Evolutionary conservation across 2,329 filamentous ascomycete species (phyloP), one percentile per base, ranked within the genome.

Genomic region (Zymoseptoria crescenta): DNA sequence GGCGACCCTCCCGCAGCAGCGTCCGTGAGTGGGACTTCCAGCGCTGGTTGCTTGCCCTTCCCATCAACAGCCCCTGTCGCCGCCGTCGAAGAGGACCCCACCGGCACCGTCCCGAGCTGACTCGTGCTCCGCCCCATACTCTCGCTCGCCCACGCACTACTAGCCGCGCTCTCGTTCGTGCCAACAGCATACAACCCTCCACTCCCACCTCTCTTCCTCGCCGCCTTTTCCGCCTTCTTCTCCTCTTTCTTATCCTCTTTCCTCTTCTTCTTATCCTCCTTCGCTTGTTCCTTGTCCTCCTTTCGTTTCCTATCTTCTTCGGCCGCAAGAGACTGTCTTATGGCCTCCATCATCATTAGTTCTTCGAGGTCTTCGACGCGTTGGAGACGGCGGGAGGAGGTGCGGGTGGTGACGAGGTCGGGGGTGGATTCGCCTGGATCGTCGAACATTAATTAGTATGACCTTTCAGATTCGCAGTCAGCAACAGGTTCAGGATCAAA

Each of bases 311-410:
- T 83, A 49, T 97, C 93, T 69, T 97, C 93, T 72, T 99, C 94
- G 1, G 90, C 87, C 0, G 88, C 91, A n/a, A 99, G 79, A 53
- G 91, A 96, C 29, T 96, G 74, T 48, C 94, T 82, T 53, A 99
- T 95, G 0, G 94, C 94, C 73, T 99, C 94, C 81, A 94, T 91
- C 80, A 97, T 91, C 94, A 99, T 99, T 79, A 99, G 89, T 54
- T 96, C 93, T 72, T 99, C 94, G 0, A 97, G 81, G 66, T 97
- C 92, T 21, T 95, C 90, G 70, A 95, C 84, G 29, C 90, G 81
- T 58, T 74, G 35, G 13, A 45, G 13, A 62, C 84, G 77, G 60
- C 86, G 76, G 41, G 81, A 82, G 65, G 79, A 81, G 19, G 74
- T 72, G 7, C 81, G 74, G 13, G 73, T 75, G 30, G 73, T 68